These are phyloP conservation scores for Zasmidium angulare DNA, from an alignment of 2,329 filamentous ascomycete genomes.

Conservation along the genomic window DNA sequence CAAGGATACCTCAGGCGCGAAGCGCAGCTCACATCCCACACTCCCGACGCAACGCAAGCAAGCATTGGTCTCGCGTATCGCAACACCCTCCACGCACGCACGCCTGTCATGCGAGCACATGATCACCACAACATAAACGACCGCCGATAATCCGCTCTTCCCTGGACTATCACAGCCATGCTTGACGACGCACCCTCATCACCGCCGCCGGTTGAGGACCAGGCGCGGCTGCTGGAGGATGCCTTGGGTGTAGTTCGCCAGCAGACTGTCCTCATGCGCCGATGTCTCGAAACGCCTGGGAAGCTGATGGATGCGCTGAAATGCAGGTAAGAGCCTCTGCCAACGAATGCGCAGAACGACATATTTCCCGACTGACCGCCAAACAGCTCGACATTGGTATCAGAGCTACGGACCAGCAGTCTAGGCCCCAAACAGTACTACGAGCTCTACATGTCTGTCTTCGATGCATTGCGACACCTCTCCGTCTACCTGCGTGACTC, in stretches of 20 bases:
- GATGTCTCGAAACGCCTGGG: conserved; percentile 92
- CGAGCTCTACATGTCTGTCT: conserved; percentile 98
- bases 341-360: neutral
- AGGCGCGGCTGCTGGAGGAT: conserved; percentile 93
- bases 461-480: conserved; percentile 94
- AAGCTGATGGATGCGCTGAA: conserved; percentile 99
- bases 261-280: conserved; percentile 95
- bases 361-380: conserved; percentile 18
- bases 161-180: neutral
- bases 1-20: neutral
- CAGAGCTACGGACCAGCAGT: conserved; percentile 95
- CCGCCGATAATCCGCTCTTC: neutral
- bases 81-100: neutral
- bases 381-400: conserved; percentile 88
- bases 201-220: conserved; percentile 52
- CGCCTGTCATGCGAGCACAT: conserved; percentile 7
- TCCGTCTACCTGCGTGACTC: conserved; percentile 96
- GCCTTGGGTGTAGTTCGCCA: conserved; percentile 93
- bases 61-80: neutral
- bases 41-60: neutral
- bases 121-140: neutral
- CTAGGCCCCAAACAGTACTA: conserved; percentile 99
- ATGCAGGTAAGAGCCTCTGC: conserved; percentile 74
- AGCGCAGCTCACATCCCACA: neutral
- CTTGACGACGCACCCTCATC: conserved; percentile 32